Evolutionary conservation across 1,139 yeast genomes (phyloP).

Genomic region (Pichia sp.): DNA sequence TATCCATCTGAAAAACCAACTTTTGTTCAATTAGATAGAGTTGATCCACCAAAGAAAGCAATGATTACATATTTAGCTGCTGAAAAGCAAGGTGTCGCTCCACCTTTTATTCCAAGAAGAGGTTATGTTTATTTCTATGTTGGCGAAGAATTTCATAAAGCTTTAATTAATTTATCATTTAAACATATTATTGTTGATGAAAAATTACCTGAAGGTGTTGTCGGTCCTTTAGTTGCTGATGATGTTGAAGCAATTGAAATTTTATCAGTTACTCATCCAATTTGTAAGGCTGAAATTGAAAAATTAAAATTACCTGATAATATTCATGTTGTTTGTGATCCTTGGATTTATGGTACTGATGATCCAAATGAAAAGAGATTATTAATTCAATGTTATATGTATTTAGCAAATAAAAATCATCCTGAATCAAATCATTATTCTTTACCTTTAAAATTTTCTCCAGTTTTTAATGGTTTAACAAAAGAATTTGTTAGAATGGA

Average conservation of each 20-base stretch:
- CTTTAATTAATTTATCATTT: constrained; percentile 60
- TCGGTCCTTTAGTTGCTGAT: constrained; percentile 71
- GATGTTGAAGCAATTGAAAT: constrained; percentile 56
- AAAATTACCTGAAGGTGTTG: constrained; percentile 53
- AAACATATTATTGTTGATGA: constrained; percentile 58
- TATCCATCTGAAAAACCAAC: constrained; percentile 42
- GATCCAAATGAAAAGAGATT: constrained; percentile 53
- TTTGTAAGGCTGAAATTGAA: constrained; percentile 53
- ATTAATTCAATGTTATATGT: constrained; percentile 70
- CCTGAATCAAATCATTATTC: constrained; percentile 81
- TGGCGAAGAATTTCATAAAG: constrained; percentile 58
- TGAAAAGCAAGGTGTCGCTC: constrained; percentile 50
- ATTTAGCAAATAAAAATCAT: constrained; percentile 65
- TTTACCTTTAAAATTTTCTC: constrained; percentile 74
- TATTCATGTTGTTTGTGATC: constrained; percentile 56
- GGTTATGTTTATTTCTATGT: constrained; percentile 64
- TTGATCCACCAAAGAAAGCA: constrained; percentile 77
- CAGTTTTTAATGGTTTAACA: constrained; percentile 67
- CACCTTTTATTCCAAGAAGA: constrained; percentile 58
- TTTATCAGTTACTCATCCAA: constrained; percentile 48
- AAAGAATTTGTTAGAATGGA: constrained; percentile 68
- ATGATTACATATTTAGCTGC: constrained; percentile 67
- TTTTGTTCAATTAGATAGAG: constrained; percentile 64
- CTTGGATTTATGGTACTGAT: constrained; percentile 89
- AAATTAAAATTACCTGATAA: constrained; percentile 55